phyloP scores from a whole-genome alignment of 805 yeast genomes.

The Cyberlindnera americana region DNA sequence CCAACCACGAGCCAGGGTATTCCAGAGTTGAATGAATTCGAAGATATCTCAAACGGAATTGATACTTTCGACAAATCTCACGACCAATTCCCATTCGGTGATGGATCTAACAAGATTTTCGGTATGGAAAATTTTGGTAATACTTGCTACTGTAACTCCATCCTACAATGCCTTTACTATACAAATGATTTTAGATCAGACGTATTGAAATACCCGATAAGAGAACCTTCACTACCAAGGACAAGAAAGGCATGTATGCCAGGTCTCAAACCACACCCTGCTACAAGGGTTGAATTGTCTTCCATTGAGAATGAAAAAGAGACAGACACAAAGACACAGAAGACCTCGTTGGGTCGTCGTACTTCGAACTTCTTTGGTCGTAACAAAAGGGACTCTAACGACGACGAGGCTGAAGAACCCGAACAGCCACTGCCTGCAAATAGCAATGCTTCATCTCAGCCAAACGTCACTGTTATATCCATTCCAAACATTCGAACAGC shows the following conservation, averaged over 20 bases:
- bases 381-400: slow-evolving; percentile 18
- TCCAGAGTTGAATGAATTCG: neutral
- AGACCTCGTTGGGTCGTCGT: slow-evolving; percentile 21
- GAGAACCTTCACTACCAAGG: slow-evolving; percentile 25
- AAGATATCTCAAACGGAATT: slow-evolving; percentile 1
- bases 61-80: no score
- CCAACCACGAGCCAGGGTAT: neutral
- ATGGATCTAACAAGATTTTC: slow-evolving; percentile 65
- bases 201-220: slow-evolving; percentile 46
- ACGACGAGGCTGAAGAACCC: slow-evolving; percentile 8
- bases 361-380: slow-evolving; percentile 30
- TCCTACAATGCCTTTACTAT: slow-evolving; percentile 82
- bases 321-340: slow-evolving; percentile 9
- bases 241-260: slow-evolving; percentile 39
- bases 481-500: slow-evolving; percentile 21
- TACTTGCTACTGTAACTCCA: slow-evolving; percentile 93
- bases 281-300: slow-evolving; percentile 18
- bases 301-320: slow-evolving; percentile 14
- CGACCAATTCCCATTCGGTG: slow-evolving; percentile 57
- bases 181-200: slow-evolving; percentile 63
- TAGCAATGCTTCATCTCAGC: neutral
- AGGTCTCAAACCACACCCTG: slow-evolving; percentile 41
- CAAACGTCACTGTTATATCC: slow-evolving; percentile 10
- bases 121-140: slow-evolving; percentile 87
- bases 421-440: neutral